Percentiles rank a stretch among this genome's conserved stretches.
These are phyloP conservation scores for Tetrahymena thermophila DNA, from an alignment of 73 alveolate genomes.

Conservation along the genomic window DNA sequence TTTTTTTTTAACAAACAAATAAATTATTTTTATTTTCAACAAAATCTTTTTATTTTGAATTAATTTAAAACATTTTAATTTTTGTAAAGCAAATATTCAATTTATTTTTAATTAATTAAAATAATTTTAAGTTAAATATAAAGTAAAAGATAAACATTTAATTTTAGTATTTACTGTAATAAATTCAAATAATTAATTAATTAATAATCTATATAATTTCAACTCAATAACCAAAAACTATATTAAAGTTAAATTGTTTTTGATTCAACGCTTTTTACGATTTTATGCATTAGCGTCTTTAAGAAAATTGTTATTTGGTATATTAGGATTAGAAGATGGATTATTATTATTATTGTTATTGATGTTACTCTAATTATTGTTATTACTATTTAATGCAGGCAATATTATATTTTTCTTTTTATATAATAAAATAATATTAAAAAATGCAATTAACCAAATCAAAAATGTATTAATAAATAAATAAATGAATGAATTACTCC, in stretches of 20 bases:
- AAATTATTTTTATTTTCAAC: neutral
- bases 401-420: neutral
- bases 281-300: neutral
- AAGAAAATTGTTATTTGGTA: neutral
- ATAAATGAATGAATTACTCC: neutral
- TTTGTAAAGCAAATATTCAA: no score
- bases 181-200: no score
- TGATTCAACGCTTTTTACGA: neutral
- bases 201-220: neutral
- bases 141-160: neutral
- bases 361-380: neutral
- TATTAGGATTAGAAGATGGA: neutral
- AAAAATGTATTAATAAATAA: neutral
- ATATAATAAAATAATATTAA: neutral
- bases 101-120: no score
- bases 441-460: neutral
- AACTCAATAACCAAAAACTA: neutral
- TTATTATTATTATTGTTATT: neutral
- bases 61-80: no score
- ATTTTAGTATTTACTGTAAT: neutral
- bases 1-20: neutral
- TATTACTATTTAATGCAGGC: neutral
- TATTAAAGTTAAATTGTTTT: neutral
- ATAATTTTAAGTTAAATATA: no score
- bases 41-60: neutral